A percentile compares a stretch with the other conserved stretches of the same genome.
These are phyloP conservation scores for Termitomyces sp. DNA, from an alignment of 768 basidiomycete species.

Conservation along the genomic window DNA sequence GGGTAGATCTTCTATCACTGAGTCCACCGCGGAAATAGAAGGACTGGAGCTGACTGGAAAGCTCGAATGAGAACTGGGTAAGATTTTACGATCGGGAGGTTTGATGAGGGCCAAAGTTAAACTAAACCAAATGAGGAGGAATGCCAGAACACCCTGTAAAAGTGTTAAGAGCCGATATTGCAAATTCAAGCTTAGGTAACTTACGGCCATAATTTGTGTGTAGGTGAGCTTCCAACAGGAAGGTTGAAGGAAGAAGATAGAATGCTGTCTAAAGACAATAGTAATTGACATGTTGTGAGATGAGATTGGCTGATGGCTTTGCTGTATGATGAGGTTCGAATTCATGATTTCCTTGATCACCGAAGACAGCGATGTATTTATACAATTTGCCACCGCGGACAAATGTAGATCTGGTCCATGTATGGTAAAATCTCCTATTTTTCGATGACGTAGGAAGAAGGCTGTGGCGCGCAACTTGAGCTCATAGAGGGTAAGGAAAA, in stretches of 20 bases:
- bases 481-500: not conserved
- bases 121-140: not conserved
- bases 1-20: not conserved
- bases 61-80: not conserved
- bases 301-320: not conserved
- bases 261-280: not conserved
- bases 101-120: slow-evolving; percentile 1
- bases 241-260: not conserved
- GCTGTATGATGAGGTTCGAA: not conserved
- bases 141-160: not conserved
- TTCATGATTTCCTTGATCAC: not conserved
- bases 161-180: not conserved
- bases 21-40: not conserved
- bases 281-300: not conserved
- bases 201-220: not conserved
- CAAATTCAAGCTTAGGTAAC: not conserved
- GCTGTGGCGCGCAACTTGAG: not conserved
- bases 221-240: not conserved
- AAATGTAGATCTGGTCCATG: not conserved
- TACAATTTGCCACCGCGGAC: not conserved
- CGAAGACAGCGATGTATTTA: not conserved
- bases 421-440: not conserved
- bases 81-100: slow-evolving; percentile 1
- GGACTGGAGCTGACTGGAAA: not conserved
- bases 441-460: not conserved